Base-by-base conservation (phyloP, 2,329 filamentous ascomycete genomes). In the Aspergillus niger region DNA sequence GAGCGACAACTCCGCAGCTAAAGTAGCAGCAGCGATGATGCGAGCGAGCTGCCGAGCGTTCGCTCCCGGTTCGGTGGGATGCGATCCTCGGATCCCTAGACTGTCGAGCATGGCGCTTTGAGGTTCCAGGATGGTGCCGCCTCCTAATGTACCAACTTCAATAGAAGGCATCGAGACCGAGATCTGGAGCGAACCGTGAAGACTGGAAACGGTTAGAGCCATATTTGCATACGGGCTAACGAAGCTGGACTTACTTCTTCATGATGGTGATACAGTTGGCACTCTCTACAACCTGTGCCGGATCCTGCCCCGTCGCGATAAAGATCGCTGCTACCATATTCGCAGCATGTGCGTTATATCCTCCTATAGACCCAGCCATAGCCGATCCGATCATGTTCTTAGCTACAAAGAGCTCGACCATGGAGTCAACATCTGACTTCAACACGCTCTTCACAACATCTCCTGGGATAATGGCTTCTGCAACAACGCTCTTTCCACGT, bases 321-420 rank as follows among this genome's bases (percentile, higher is more conserved):
- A 95, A 99, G 60, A 99, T 87, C 48, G 95, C 95, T n/a, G 95
- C 93, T n/a, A 99, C 93, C 67, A 99, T 96, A 77, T 99, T 99
- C 61, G 94, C 91, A 13, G 95, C 95, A 72, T 99, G 95, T 2
- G 95, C 95, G 77, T 99, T 99, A 84, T 97, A 98, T 13, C 95
- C 95, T 76, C 95, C 95, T 69, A 99, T 88, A 53, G 91, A 91
- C 50, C 91, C 95, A 56, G 95, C 95, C 94, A 99, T 98, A 62
- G 95, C 95, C 67, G 91, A 96, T 55, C 95, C 95, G 68, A 99
- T 96, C 68, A 97, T 80, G 80, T 99, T 99, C 85, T 99, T 99
- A 70, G 89, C 85, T 32, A 92, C 86, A 79, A 98, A 98, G 60
- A 99, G 86, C 76, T 98, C 92, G 11, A 99, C 92, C 60, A 99